Base-by-base conservation (phyloP, 495 filamentous ascomycete species). In the Aspergillus asperescens region DNA sequence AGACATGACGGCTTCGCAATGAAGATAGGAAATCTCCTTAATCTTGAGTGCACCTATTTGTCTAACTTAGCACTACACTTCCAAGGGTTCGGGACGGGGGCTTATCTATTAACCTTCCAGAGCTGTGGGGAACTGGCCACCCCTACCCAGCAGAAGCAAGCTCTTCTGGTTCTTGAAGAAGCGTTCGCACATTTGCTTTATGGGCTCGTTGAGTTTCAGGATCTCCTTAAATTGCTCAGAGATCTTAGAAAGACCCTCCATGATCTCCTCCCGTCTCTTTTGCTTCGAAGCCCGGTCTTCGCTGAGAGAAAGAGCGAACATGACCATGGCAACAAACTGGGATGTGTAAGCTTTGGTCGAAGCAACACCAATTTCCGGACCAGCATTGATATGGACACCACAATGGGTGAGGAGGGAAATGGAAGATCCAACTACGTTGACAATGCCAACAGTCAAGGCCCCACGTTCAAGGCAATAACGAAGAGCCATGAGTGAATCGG, bases 1-100 rank as follows among this genome's bases (percentile, higher is more conserved):
- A 52, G 93, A 97, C 93, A 98, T 98, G 71, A 98, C 93, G 63
- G 93, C 93, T 76, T 98, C 93, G 69, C 93, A 98, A 69, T 98
- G 93, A 44, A 98, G 86, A 69, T 98, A 98, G 39, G 93, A 97
- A 59, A 98, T 98, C 75, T 98, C 93, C 81, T 98, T 98, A 67
- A 98, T 98, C 78, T 98, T 98, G 29, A 98, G 79, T 41, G 93
- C 93, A 67, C 81, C 81, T 83, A 48, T 44, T n/a, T 41, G 52
- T 8, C 43, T 5, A 8, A 35, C 18, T 65, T 43, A 69, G 63
- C 27, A 19, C 9, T 7, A 10, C 8, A 32, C 8, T 37, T n/a
- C 3, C 2, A 16, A 23, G 13, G 3, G 22, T 4, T 31, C 3
- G 10, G 8, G 27, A 16, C 20, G 32, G 31, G 0, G 23, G 18